phyloP scores from a whole-genome alignment of 2,329 filamentous ascomycete genomes.

The Chaetomiaceae sp. region DNA sequence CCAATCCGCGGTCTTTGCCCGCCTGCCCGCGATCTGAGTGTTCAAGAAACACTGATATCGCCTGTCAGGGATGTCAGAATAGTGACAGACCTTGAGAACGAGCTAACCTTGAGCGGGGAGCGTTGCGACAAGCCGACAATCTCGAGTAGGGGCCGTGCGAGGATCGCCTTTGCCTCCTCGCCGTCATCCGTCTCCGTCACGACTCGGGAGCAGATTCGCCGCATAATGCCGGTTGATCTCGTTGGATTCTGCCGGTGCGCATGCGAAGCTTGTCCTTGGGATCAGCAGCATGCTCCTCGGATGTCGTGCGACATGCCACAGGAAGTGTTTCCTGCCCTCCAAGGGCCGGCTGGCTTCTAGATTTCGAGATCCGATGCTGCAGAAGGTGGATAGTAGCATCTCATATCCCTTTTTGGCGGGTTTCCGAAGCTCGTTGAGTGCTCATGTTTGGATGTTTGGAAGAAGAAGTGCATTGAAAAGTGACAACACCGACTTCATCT shows the following conservation, averaged over 20 bases:
- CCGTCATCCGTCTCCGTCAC: constrained; percentile 1
- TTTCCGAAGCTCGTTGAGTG: too few relatives aligned
- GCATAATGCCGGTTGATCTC: constrained; percentile 4
- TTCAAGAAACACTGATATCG: too few relatives aligned
- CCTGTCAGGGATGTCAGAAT: too few relatives aligned
- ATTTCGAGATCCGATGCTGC: not conserved
- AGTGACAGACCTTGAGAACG: too few relatives aligned
- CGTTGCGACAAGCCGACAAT: not conserved
- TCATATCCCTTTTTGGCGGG: too few relatives aligned
- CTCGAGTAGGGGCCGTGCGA: not conserved
- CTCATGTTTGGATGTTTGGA: too few relatives aligned
- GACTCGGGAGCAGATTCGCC: constrained; percentile 10
- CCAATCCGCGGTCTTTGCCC: too few relatives aligned
- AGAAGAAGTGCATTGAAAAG: too few relatives aligned
- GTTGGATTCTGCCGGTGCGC: not conserved
- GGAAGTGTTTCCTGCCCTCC: not conserved
- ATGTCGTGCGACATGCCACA: not conserved
- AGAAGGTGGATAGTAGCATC: too few relatives aligned
- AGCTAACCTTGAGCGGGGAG: too few relatives aligned
- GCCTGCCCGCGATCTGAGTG: too few relatives aligned
- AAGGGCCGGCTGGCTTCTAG: not conserved
- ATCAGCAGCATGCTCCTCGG: not conserved
- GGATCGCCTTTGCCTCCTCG: constrained; percentile 9
- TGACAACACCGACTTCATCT: too few relatives aligned
- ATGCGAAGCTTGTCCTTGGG: not conserved